Base-by-base conservation (phyloP, 2,329 filamentous ascomycete species). In the Fusarium sp. region DNA sequence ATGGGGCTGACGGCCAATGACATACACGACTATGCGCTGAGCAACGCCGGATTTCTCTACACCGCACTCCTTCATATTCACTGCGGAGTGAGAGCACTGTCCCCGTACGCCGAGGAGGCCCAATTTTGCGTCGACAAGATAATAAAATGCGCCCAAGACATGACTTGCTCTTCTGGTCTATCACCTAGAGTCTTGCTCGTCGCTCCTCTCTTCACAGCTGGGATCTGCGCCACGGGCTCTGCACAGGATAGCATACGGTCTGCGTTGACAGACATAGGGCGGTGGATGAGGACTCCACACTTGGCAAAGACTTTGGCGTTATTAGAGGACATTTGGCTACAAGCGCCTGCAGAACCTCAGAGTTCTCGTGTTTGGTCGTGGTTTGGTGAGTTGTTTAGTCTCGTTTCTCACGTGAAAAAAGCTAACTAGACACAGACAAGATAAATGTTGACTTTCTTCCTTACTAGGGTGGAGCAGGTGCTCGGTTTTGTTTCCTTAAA, bases 271-370 rank as follows among this genome's bases (percentile, higher is more conserved):
- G 62, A 69, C 6, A 69, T 74, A 16, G 65, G 64, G 7, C 51
- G 40, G 17, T 74, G 71, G 71, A 74, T 74, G 68, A 66, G 36
- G 27, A 74, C 68, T 10, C 71, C 64, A 6, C 72, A 73, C 51
- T 14, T 74, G 2, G 27, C 29, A 2, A 74, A 74, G 6, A 71
- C 68, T 16, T 0, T 66, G 10, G 24, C 33, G 1, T 17, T 74
- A 3, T 35, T 74, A 22, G 65, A 71, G 16, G 53, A 61, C 6
- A 64, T 66, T 14, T 74, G 72, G 71, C 9, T 38, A 20, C 51
- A 64, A 11, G 51, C 38, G 0, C 29, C 33, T 1, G 31, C 33
- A 8, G 59, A 60, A 12, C 27, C 65, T 0, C n/a, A 46, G 17
- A n/a, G 36, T 31, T 24, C 46, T 8, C 35, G 46, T 5, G 29